Percentiles rank a stretch among this genome's conserved stretches.
These are phyloP conservation scores for Bryoglossum gracile DNA, from an alignment of 495 filamentous ascomycete species.

Conservation along the genomic window DNA sequence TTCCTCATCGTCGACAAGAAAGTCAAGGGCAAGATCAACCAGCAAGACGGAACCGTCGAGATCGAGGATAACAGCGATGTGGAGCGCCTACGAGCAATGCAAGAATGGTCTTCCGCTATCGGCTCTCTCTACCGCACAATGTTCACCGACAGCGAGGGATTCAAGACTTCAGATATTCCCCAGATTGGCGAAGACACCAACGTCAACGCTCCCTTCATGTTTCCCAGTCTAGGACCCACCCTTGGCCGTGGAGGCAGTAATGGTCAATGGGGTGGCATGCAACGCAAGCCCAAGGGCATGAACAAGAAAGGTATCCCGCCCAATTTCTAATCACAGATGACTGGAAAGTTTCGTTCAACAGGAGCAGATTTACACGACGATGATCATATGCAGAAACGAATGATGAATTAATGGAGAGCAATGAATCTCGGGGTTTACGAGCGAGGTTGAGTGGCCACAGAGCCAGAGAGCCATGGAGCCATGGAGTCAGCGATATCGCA, in stretches of 20 bases:
- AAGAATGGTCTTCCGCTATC: conserved; percentile 65
- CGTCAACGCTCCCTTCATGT: background rate
- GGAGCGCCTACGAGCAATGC: conserved; percentile 65
- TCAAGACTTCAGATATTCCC: conserved; percentile 33
- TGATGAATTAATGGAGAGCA: conserved; percentile 13
- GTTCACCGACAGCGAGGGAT: conserved; percentile 68
- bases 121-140: conserved; percentile 54
- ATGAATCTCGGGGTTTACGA: no score
- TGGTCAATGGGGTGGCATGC: no score
- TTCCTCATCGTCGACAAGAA: conserved; percentile 88
- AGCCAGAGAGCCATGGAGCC: background rate
- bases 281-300: no score
- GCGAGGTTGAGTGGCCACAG: background rate
- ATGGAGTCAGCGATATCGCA: conserved; percentile 5
- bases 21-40: conserved; percentile 82
- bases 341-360: no score
- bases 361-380: no score
- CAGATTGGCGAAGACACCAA: conserved; percentile 25
- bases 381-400: conserved; percentile 15
- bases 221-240: no score
- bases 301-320: no score
- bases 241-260: no score
- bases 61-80: conserved; percentile 68
- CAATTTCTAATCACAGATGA: no score
- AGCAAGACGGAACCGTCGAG: conserved; percentile 73